Conservation (phyloP, 768 basidiomycete species). For the Rhizopogon sp. region DNA sequence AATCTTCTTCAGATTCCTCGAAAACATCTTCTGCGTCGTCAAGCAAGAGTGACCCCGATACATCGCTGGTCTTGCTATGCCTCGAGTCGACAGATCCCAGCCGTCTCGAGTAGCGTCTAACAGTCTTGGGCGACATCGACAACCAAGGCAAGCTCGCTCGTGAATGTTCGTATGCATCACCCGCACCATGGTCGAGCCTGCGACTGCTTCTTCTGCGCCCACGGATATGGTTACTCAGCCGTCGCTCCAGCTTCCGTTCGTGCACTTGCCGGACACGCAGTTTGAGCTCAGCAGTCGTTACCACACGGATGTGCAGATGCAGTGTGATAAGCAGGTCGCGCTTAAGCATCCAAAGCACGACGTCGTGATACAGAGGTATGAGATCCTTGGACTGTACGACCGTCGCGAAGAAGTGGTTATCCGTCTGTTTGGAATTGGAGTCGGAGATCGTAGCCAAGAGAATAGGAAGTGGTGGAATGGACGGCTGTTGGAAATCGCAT, state of each 20-base stretch:
- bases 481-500: constrained; percentile 48
- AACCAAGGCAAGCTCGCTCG: constrained; percentile 38
- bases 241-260: constrained; percentile 30
- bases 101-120: constrained; percentile 40
- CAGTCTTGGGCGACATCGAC: constrained; percentile 50
- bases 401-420: constrained; percentile 76
- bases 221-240: constrained; percentile 10
- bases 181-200: constrained; percentile 15
- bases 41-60: constrained; percentile 21
- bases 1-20: constrained; percentile 34
- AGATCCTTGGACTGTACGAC: constrained; percentile 67
- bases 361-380: constrained; percentile 69
- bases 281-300: constrained; percentile 77
- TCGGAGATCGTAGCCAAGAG: constrained; percentile 75
- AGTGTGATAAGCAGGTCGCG: constrained; percentile 80
- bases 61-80: constrained; percentile 34
- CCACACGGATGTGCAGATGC: constrained; percentile 80
- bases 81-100: constrained; percentile 44
- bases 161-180: not conserved
- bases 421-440: constrained; percentile 54
- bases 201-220: constrained; percentile 16
- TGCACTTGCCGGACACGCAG: constrained; percentile 49
- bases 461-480: constrained; percentile 64
- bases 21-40: constrained; percentile 29
- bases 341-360: constrained; percentile 89